A percentile compares a stretch with the other conserved stretches of the same genome.
These are phyloP conservation scores for Mortierella sp. DNA, from an alignment of 371 early-diverging fungal genomes.

Conservation along the genomic window DNA sequence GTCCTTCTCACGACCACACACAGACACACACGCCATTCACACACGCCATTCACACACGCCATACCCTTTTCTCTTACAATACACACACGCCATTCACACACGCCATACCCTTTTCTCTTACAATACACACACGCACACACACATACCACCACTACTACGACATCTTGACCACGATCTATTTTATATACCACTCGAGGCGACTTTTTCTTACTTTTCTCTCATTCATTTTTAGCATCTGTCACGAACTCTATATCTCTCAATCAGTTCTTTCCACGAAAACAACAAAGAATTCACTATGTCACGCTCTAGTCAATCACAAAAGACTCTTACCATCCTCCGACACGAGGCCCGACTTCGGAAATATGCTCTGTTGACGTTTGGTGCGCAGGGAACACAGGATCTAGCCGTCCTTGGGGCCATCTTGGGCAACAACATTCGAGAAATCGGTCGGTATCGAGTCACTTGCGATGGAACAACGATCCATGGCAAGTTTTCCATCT, in stretches of 20 bases:
- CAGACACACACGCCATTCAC: too few species aligned
- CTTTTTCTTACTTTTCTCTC: constrained; percentile 2
- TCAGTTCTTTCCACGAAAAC: not conserved
- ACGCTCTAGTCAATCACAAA: not conserved
- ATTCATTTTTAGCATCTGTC: not conserved
- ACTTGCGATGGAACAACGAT: constrained; percentile 38
- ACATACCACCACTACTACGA: too few species aligned
- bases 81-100: too few species aligned
- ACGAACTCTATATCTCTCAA: not conserved
- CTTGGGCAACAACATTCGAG: constrained; percentile 45
- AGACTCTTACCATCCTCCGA: constrained; percentile 27
- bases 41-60: too few species aligned
- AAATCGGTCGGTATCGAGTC: constrained; percentile 43
- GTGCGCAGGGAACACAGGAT: constrained; percentile 41
- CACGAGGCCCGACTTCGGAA: constrained; percentile 35
- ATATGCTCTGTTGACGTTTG: constrained; percentile 26
- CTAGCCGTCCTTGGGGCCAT: constrained; percentile 42
- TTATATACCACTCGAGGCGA: too few species aligned
- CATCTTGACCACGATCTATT: too few species aligned
- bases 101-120: too few species aligned
- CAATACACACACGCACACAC: too few species aligned
- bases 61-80: too few species aligned
- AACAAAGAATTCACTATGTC: not conserved
- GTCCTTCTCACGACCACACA: too few species aligned
- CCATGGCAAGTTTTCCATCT: constrained; percentile 39